Evolutionary conservation across 2,329 filamentous ascomycete species (phyloP).

Genomic region (Neoascochyta sp.): DNA sequence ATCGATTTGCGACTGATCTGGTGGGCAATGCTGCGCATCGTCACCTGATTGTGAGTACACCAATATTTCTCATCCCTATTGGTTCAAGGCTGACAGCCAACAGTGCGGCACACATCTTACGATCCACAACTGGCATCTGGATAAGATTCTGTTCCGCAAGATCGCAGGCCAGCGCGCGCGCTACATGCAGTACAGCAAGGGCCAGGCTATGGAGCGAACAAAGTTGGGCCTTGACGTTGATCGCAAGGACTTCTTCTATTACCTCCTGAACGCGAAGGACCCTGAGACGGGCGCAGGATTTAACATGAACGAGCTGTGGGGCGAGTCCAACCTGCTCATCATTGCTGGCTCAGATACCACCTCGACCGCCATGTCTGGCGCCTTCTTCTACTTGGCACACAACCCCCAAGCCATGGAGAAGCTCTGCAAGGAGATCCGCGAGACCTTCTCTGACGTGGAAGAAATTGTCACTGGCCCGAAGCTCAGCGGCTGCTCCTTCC

Average conservation of each 20-base stretch:
- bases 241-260: conserved; percentile 48
- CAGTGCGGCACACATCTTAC: conserved; percentile 45
- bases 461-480: conserved; percentile 37
- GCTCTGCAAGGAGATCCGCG: conserved; percentile 34
- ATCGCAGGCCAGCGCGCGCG: conserved; percentile 41
- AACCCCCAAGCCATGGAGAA: conserved; percentile 35
- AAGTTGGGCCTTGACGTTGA: conserved; percentile 41
- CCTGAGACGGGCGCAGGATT: conserved; percentile 45
- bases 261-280: conserved; percentile 48
- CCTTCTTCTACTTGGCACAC: conserved; percentile 45
- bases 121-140: conserved; percentile 43
- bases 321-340: conserved; percentile 49
- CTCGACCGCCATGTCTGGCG: conserved; percentile 41
- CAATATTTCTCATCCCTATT: no score
- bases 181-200: conserved; percentile 45
- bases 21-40: conserved; percentile 45
- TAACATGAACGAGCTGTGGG: conserved; percentile 47
- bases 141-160: conserved; percentile 45
- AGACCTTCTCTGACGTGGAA: conserved; percentile 34
- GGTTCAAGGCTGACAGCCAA: conserved; percentile 7
- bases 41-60: conserved; percentile 41
- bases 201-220: conserved; percentile 43
- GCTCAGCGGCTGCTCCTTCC: conserved; percentile 31
- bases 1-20: conserved; percentile 42
- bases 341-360: conserved; percentile 49